These are phyloP conservation scores for Apiotrichum porosum DNA, from an alignment of 1,284 basidiomycete genomes.

Conservation along the genomic window DNA sequence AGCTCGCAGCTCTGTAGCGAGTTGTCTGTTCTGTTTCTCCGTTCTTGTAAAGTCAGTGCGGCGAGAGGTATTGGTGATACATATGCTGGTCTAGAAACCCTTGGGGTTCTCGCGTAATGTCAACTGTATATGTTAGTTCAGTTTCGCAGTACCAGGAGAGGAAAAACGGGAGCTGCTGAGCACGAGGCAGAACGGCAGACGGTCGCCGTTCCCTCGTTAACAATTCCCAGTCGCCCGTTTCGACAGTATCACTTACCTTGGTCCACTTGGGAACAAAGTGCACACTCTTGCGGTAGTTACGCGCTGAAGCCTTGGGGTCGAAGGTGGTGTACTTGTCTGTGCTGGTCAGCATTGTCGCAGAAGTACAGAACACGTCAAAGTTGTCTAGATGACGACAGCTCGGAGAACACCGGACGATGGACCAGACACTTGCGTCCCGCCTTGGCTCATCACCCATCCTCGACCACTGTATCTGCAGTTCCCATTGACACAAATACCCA, in stretches of 20 bases:
- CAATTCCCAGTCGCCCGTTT: background rate
- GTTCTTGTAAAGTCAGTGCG: too few relatives aligned
- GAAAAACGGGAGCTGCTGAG: too few relatives aligned
- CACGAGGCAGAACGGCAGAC: too few relatives aligned
- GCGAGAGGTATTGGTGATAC: slow-evolving; percentile 5
- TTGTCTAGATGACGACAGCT: background rate
- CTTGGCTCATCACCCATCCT: too few relatives aligned
- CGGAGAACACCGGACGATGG: too few relatives aligned
- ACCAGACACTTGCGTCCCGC: too few relatives aligned
- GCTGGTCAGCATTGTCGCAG: background rate
- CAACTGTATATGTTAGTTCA: slow-evolving; percentile 53
- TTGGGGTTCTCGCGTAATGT: slow-evolving; percentile 79
- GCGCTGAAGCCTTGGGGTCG: slow-evolving; percentile 55
- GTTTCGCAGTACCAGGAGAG: background rate
- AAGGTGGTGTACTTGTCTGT: slow-evolving; percentile 94
- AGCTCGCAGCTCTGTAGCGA: too few relatives aligned
- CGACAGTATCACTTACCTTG: slow-evolving; percentile 57
- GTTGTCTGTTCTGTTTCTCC: too few relatives aligned
- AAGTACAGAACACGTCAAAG: background rate
- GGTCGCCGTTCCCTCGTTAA: too few relatives aligned
- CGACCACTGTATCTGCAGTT: too few relatives aligned
- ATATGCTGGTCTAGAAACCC: slow-evolving; percentile 62
- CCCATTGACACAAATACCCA: too few relatives aligned
- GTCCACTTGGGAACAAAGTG: slow-evolving; percentile 97
- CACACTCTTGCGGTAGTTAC: slow-evolving; percentile 83